Conservation (phyloP, 1,284 basidiomycete genomes). For the Cystobasidium slooffiae region DNA sequence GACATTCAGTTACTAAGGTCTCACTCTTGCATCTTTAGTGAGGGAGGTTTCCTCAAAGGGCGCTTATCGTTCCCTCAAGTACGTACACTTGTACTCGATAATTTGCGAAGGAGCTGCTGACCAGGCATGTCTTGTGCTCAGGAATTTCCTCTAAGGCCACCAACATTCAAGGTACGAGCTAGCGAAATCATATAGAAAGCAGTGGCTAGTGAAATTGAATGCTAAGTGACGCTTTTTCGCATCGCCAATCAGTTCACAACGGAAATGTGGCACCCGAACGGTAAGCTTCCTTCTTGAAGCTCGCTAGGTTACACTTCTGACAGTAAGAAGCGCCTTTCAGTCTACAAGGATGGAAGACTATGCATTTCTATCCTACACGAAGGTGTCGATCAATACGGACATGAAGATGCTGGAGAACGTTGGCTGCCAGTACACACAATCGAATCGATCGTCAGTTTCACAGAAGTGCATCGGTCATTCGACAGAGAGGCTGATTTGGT, state of each 20-base stretch:
- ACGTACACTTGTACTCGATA: conserved; percentile 38
- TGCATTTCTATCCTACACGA: conserved; percentile 98
- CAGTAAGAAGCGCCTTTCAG: conserved; percentile 56
- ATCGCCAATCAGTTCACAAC: conserved; percentile 68
- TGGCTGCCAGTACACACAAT: conserved; percentile 98
- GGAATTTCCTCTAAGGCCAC: conserved; percentile 89
- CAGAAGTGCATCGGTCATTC: too few species aligned
- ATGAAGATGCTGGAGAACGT: conserved; percentile 94
- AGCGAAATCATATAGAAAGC: too few species aligned
- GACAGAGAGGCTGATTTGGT: conserved; percentile 28
- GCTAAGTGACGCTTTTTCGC: neutral
- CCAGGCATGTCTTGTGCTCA: conserved; percentile 37
- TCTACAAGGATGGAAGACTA: conserved; percentile 85
- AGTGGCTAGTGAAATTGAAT: too few species aligned
- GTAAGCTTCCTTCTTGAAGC: conserved; percentile 66
- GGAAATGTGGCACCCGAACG: conserved; percentile 99
- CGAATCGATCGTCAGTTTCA: conserved; percentile 93
- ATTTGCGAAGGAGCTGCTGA: neutral
- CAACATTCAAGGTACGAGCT: conserved; percentile 88
- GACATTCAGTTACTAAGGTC: conserved; percentile 15
- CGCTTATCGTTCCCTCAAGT: conserved; percentile 77
- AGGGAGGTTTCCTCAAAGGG: conserved; percentile 91
- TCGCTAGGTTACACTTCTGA: too few species aligned
- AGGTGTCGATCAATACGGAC: conserved; percentile 96
- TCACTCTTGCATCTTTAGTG: conserved; percentile 61